A percentile compares a stretch with the other conserved stretches of the same genome.
Conservation (phyloP, 257 asterid species). For the Sherardia arvensis region DNA sequence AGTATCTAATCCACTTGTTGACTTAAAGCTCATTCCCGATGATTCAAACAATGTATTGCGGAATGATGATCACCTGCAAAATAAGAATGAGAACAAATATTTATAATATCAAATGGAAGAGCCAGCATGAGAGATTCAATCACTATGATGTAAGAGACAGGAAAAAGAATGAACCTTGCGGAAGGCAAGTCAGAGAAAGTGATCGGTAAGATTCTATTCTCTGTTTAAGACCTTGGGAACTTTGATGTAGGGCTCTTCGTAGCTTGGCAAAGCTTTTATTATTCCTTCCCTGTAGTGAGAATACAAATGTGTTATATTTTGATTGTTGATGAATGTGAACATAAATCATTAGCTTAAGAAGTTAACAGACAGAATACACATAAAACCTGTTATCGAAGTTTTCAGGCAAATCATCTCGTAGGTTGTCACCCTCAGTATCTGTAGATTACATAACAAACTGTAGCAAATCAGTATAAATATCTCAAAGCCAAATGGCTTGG, state of each 20-base stretch:
- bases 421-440: too few species aligned
- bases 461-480: not conserved
- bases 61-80: not conserved
- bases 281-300: constrained; percentile 47
- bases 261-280: too few species aligned
- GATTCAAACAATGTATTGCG: not conserved
- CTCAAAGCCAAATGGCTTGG: too few species aligned
- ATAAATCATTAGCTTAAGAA: not conserved
- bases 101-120: not conserved
- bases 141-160: not conserved
- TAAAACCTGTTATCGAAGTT: too few species aligned
- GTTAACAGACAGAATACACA: not conserved
- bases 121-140: not conserved
- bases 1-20: not conserved
- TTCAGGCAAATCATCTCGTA: too few species aligned
- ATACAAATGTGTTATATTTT: too few species aligned
- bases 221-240: too few species aligned
- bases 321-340: not conserved
- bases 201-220: too few species aligned
- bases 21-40: not conserved
- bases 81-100: not conserved
- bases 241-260: too few species aligned
- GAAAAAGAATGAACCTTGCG: not conserved
- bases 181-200: not conserved
- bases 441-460: constrained; percentile 11